Conservation (phyloP, 208 protist species). For the Acanthamoeba polyphaga region DNA sequence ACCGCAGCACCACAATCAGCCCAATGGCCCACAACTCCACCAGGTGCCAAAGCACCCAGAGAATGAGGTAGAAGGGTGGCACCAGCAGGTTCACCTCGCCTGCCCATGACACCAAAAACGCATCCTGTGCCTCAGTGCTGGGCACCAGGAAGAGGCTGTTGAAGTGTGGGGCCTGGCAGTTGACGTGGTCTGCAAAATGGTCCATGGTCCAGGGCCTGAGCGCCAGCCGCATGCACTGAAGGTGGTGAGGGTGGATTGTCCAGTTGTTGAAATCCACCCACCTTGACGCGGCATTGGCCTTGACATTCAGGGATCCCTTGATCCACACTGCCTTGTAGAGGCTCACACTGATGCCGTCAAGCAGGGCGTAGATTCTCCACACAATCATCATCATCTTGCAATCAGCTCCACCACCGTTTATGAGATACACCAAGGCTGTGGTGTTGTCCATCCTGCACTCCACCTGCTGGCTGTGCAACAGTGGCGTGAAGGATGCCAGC, state of each 20-base stretch:
- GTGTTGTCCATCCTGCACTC: slow-evolving; percentile 35
- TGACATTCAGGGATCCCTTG: not conserved
- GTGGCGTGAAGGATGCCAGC: not conserved
- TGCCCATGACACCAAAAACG: not conserved
- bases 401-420: not conserved
- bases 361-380: not conserved
- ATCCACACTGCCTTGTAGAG: slow-evolving; percentile 15
- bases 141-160: slow-evolving; percentile 15
- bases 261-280: not conserved
- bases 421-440: not conserved
- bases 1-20: not conserved
- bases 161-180: not conserved
- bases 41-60: not conserved
- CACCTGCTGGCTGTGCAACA: not conserved
- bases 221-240: not conserved
- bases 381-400: not conserved
- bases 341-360: not conserved
- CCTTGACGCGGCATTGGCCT: not conserved
- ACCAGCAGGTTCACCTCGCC: slow-evolving; percentile 16
- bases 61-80: slow-evolving; percentile 6
- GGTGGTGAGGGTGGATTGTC: not conserved
- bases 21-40: not conserved
- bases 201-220: not conserved
- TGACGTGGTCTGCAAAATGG: not conserved
- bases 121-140: not conserved